These are phyloP conservation scores for Fusarium mexicanum DNA, from an alignment of 2,329 filamentous ascomycete genomes.

Conservation along the genomic window DNA sequence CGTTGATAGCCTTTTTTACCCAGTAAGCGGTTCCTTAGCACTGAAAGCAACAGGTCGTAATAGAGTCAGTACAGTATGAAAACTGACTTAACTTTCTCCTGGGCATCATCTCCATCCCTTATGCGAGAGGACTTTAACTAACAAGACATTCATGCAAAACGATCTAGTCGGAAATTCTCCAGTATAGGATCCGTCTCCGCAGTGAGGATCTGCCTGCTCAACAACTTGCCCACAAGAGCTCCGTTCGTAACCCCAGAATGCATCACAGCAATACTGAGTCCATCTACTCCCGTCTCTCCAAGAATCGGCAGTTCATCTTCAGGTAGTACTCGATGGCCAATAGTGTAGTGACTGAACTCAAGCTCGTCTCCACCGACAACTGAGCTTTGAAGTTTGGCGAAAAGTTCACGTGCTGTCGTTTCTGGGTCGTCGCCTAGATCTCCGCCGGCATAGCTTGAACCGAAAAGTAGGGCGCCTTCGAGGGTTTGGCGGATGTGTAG, in stretches of 20 bases:
- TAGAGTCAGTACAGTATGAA: too few species aligned
- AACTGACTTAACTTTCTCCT: neutral
- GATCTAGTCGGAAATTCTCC: neutral
- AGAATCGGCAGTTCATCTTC: conserved; percentile 20
- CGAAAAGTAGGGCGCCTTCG: neutral
- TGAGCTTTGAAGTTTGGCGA: neutral
- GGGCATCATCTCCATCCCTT: neutral
- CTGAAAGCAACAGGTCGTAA: neutral
- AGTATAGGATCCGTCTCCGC: neutral
- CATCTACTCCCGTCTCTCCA: conserved; percentile 6
- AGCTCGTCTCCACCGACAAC: neutral
- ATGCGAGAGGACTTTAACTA: neutral
- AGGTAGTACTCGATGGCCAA: neutral
- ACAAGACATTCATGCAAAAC: neutral
- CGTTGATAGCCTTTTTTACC: neutral
- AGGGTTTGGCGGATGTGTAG: conserved; percentile 15
- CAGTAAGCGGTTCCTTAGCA: neutral
- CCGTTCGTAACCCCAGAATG: conserved; percentile 25
- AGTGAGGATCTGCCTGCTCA: conserved; percentile 1
- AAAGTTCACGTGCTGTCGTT: conserved; percentile 11
- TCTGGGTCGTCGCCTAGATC: conserved; percentile 13
- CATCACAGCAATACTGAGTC: conserved; percentile 15
- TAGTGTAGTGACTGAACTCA: conserved; percentile 15
- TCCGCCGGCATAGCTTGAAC: neutral
- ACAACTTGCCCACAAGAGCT: conserved; percentile 13